Base-by-base conservation (phyloP, 2,329 filamentous ascomycete species). In the Ophiostoma himal-ulmi region DNA sequence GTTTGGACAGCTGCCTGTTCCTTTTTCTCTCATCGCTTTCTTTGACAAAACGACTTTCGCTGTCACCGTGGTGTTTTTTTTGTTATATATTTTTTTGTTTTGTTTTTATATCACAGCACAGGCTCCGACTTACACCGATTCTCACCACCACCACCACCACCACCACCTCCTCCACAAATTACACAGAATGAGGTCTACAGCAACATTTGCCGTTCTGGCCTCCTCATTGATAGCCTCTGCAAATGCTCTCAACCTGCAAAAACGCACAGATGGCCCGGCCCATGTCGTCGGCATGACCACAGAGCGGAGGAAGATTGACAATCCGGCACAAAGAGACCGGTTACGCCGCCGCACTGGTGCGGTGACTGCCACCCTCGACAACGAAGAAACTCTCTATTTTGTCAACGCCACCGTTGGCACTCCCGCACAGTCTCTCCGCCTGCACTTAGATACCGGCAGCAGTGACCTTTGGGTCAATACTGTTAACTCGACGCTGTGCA, bases 391-490 rank as follows among this genome's bases (percentile, higher is more conserved):
- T 1, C 81, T 90, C 37, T 91, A 91, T 77, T 88, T 86, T 74
- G 82, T 88, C 74, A 90, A 90, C 77, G 84, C 82, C 67, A 83
- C 86, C 6, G 74, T 91, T 67, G 89, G 89, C 68, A 90, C 88
- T 2, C 89, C 89, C 14, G 76, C 84, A 11, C 87, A 89, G 76
- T 74, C 78, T 1, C 74, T 91, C 62, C 82, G 83, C 22, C 80
- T 90, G 72, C 86, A 89, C 74, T 77, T 91, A 69, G 89, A 91
- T 77, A 91, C 89, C 6, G 89, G 89, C 68, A 90, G 88, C 78
- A 89, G 87, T 74, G 89, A 91, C 76, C 79, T 90, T 30, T 90
- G 88, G 88, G 85, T 90, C 8, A 95, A 96, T 76, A 85, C 88
- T 1, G 80, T 83, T 3, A 79, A 78, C 67, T 94, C 91, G 0